Base-by-base conservation (phyloP, 495 filamentous ascomycete species). In the Talaromyces ruber region DNA sequence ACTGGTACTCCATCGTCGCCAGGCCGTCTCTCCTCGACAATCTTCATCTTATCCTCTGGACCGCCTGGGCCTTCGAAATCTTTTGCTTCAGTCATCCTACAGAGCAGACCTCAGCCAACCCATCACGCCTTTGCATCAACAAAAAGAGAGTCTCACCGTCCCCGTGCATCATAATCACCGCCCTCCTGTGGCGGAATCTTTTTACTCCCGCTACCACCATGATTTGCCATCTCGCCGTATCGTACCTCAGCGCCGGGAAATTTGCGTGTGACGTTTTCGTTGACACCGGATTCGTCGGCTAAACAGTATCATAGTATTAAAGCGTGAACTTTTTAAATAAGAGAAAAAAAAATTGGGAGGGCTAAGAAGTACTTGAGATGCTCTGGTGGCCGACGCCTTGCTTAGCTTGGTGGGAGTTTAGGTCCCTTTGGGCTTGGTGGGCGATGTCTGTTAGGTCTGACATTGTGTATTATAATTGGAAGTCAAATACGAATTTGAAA, bases 261-360 rank as follows among this genome's bases (percentile, higher is more conserved):
- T 56, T 76, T 76, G 54, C 69, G 63, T 14, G 69, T 62, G 21
- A 75, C 81, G 65, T 71, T 66, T 59, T 79, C 71, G 65, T 84
- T 72, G 66, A 85, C 73, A 59, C 81, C 80, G 47, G 82, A 85
- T 68, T 86, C 82, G 53, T 67, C 52, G 16, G 77, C 81, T 84
- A 59, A 0, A 25, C 39, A 53, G 11, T 21, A 30, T 51, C 45
- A 37, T 34, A 50, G 28, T 56, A 24, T 62, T 43, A 62, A 39
- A 6, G 47, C 34, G 24, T 29, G 5, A 52, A 25, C 1, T n/a
- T 58, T 60, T n/a, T 18, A 6, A 25, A 29, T 18, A 58, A 32
- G 5, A 24, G 34, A 22, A 14, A 1, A 9, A 5, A 18, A 34
- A 18, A 12, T 14, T 4, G 18, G 47, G 12, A 8, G 14, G 25